phyloP scores from a whole-genome alignment of 768 basidiomycete genomes.

The Guyanaporus albipodus region DNA sequence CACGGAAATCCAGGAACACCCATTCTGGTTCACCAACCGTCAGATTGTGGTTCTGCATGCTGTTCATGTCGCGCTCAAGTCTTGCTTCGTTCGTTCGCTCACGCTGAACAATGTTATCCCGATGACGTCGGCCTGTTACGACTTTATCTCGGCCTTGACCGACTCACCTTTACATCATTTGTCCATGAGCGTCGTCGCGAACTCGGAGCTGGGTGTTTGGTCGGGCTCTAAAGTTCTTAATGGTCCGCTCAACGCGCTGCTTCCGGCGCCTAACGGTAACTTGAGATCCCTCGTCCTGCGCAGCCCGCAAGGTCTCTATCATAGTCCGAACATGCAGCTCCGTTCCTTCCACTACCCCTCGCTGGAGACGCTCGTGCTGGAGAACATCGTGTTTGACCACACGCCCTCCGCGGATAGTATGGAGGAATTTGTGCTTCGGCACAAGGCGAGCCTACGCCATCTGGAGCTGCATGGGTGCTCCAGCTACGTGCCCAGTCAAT shows the following conservation, averaged over 20 bases:
- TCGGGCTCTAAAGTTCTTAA: constrained; percentile 31
- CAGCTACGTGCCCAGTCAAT: constrained; percentile 19
- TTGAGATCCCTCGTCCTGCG: constrained; percentile 23
- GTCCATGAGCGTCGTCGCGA: constrained; percentile 30
- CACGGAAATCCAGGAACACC: constrained; percentile 24
- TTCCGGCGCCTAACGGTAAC: constrained; percentile 18
- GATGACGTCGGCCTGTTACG: constrained; percentile 24
- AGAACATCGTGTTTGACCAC: constrained; percentile 30
- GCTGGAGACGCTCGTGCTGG: constrained; percentile 26
- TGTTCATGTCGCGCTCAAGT: constrained; percentile 20
- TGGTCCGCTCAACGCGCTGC: constrained; percentile 22
- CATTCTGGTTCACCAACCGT: constrained; percentile 31
- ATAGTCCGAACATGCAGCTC: constrained; percentile 25
- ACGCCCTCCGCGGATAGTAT: constrained; percentile 18
- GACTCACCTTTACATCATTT: constrained; percentile 29
- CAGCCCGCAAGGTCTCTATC: constrained; percentile 29
- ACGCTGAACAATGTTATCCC: constrained; percentile 25
- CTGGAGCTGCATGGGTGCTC: constrained; percentile 26
- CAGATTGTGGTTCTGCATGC: constrained; percentile 25
- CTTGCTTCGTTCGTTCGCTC: constrained; percentile 21
- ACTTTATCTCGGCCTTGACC: constrained; percentile 24
- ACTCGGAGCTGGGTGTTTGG: constrained; percentile 28
- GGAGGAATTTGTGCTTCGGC: constrained; percentile 31
- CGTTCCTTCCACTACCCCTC: constrained; percentile 21
- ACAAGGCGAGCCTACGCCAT: constrained; percentile 23